Evolutionary conservation across 768 basidiomycete species (phyloP), one percentile per base, ranked within the genome.

Genomic region (Postia placenta): DNA sequence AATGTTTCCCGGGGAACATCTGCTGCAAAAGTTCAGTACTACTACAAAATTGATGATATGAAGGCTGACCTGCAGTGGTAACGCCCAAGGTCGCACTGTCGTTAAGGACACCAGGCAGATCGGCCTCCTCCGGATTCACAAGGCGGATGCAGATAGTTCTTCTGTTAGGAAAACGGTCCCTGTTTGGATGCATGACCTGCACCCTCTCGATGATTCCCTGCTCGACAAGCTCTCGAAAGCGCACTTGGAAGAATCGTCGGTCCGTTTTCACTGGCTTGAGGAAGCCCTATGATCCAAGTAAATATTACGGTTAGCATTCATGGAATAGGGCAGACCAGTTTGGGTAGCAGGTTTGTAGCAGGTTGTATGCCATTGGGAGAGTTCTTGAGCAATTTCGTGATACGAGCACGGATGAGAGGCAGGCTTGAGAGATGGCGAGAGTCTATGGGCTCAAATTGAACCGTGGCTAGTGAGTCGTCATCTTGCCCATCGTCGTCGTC

Each of bases 201-300:
- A 92, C 78, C 51, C 80, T 83, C 61, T 92, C 90, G 28, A 93
- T 75, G 33, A 87, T 59, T 5, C 87, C 81, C 59, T 85, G 78
- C 45, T 80, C 76, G 17, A 87, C 75, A 57, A 93, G 71, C 55
- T 86, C 87, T 2, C 81, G 78, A 35, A 92, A 38, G 7, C 89
- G 75, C 28, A 75, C 79, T 59, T 83, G 80, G 62, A 93, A 90
- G 59, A 91, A 89, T 12, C 90, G 79, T n/a, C 90, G 78, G 56
- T 91, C 84, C 3, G 79, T 79, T 64, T 83, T 87, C 4, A 77
- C 81, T 26, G 87, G 87, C 61, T 83, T 81, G 19, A 71, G 57
- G 61, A 89, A 89, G 2, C 90, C 90, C 89, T 92, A 14, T n/a
- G 7, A 39, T n/a, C n/a, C n/a, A n/a, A n/a, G n/a, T n/a, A n/a